These are phyloP conservation scores for Botryotinia calthae DNA, from an alignment of 2,329 filamentous ascomycete genomes.

Conservation along the genomic window DNA sequence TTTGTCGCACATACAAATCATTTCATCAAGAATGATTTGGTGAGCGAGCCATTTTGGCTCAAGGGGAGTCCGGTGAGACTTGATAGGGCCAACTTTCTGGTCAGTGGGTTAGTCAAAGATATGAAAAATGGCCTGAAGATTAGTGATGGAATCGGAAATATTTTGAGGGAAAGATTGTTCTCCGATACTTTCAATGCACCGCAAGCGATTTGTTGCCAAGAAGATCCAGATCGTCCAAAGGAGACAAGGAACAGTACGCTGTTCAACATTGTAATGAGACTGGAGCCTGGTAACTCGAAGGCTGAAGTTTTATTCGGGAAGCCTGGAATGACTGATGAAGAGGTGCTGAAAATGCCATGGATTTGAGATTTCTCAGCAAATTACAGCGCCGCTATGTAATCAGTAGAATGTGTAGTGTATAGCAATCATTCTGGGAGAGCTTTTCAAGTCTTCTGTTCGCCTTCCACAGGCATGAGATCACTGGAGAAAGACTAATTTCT, in stretches of 20 bases:
- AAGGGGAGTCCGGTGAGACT: conserved; percentile 39
- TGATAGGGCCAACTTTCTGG: conserved; percentile 29
- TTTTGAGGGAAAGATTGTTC: conserved; percentile 39
- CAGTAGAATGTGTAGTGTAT: too few relatives aligned
- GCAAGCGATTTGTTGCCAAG: conserved; percentile 40
- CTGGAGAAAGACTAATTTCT: too few relatives aligned
- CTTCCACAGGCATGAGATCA: too few relatives aligned
- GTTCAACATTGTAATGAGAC: conserved; percentile 36
- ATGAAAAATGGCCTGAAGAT: not conserved
- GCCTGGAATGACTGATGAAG: not conserved
- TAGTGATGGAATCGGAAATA: not conserved
- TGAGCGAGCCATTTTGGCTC: conserved; percentile 39
- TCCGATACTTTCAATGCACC: conserved; percentile 41
- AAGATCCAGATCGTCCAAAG: conserved; percentile 34
- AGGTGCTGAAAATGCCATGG: conserved; percentile 5
- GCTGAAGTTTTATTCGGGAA: conserved; percentile 10
- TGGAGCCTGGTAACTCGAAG: not conserved
- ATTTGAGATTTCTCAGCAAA: not conserved
- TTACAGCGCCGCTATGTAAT: too few relatives aligned
- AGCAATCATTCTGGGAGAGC: too few relatives aligned
- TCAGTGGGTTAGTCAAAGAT: conserved; percentile 24
- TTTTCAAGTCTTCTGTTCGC: too few relatives aligned
- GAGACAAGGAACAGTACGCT: conserved; percentile 38
- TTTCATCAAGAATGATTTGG: conserved; percentile 35
- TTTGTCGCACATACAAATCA: conserved; percentile 38